Conservation (phyloP, 441 rosid species). For the Populus hybrid region DNA sequence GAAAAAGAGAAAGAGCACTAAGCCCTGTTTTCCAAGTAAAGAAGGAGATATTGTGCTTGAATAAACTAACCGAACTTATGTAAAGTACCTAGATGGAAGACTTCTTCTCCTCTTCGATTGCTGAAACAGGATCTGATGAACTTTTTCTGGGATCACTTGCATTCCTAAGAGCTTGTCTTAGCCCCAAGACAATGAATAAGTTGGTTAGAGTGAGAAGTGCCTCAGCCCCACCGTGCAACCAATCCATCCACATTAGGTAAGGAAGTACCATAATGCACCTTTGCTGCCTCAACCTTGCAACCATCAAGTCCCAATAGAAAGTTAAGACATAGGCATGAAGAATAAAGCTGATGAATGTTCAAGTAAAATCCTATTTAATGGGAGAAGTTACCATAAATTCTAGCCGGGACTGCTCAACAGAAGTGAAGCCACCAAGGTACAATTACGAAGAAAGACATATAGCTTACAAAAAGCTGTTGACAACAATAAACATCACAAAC, state of each 20-base stretch:
- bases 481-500: neutral
- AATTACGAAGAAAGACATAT: slow-evolving; percentile 21
- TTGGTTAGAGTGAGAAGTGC: slow-evolving; percentile 83
- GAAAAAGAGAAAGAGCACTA: neutral
- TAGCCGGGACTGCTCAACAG: slow-evolving; percentile 73
- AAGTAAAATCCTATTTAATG: slow-evolving; percentile 1
- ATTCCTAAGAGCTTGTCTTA: slow-evolving; percentile 67
- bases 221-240: slow-evolving; percentile 91
- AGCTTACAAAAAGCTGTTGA: slow-evolving; percentile 15
- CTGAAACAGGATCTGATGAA: slow-evolving; percentile 20
- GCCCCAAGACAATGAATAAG: slow-evolving; percentile 77
- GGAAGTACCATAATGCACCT: slow-evolving; percentile 82
- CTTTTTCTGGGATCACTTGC: slow-evolving; percentile 28
- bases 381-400: slow-evolving; percentile 67
- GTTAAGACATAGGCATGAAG: neutral
- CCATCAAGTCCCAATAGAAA: neutral
- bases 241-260: slow-evolving; percentile 73
- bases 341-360: neutral
- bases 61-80: neutral
- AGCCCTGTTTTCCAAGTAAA: neutral
- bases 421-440: slow-evolving; percentile 19
- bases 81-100: slow-evolving; percentile 29
- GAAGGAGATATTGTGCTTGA: neutral
- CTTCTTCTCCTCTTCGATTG: slow-evolving; percentile 32
- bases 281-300: slow-evolving; percentile 47